These are phyloP conservation scores for Nissolia schottii DNA, from an alignment of 306 rosid genomes.

Conservation along the genomic window DNA sequence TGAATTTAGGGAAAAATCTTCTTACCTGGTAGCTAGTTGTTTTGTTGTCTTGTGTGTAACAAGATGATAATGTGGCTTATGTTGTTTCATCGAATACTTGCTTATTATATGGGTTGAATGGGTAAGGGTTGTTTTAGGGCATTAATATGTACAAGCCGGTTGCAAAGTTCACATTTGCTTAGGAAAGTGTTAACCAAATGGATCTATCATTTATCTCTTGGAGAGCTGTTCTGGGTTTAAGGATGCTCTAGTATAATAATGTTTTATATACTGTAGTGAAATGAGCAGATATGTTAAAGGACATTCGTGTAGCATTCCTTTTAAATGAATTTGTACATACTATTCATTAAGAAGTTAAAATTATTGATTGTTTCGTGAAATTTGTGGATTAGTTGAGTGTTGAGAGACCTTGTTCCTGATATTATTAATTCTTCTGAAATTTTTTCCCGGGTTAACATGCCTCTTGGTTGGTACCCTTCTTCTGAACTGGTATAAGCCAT, in stretches of 20 bases:
- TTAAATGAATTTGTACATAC: neutral
- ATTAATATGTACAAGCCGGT: neutral
- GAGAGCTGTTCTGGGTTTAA: neutral
- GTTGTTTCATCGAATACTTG: neutral
- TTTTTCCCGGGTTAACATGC: no score
- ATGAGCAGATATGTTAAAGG: neutral
- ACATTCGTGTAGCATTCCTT: no score
- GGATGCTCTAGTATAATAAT: neutral
- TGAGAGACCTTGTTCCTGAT: neutral
- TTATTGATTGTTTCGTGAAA: neutral
- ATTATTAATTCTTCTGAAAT: neutral
- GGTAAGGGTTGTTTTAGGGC: neutral
- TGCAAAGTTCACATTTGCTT: neutral
- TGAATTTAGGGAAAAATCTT: neutral
- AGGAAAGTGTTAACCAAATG: neutral
- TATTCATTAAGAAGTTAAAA: neutral
- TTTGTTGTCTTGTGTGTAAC: neutral
- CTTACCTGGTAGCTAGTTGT: neutral
- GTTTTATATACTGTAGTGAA: neutral
- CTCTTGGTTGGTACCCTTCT: no score
- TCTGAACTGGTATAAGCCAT: neutral
- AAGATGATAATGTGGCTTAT: neutral
- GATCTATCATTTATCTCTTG: neutral
- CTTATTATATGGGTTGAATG: neutral
- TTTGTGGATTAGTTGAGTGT: neutral